phyloP scores from a whole-genome alignment of 129 eudicot genomes.

The Artemisia argyi region DNA sequence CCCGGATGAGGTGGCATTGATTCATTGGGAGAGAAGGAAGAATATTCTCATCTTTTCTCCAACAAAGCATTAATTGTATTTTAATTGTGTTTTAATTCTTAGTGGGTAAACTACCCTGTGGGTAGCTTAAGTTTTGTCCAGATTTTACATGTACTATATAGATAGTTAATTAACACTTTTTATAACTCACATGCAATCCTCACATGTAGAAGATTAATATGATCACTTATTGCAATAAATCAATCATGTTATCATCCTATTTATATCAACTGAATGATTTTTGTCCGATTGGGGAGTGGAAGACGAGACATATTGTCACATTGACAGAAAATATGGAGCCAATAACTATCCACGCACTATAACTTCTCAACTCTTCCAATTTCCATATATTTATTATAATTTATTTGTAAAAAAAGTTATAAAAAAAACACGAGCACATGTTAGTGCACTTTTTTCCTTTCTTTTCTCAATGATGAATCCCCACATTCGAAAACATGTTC shows the following conservation, averaged over 20 bases:
- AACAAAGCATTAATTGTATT: no score
- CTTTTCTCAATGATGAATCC: conserved; percentile 2
- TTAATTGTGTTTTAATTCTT: no score
- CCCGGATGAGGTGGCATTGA: no score
- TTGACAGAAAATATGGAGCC: conserved; percentile 9
- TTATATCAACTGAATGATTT: background rate
- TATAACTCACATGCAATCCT: no score
- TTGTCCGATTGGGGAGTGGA: background rate
- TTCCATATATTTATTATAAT: background rate
- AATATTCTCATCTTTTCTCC: no score
- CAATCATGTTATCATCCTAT: conserved; percentile 1
- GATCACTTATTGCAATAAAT: conserved; percentile 2
- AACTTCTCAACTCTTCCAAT: background rate
- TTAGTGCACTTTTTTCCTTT: conserved; percentile 1
- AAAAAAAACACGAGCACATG: conserved; percentile 1
- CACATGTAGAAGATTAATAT: background rate
- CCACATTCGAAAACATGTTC: conserved; percentile 7
- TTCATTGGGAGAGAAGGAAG: no score
- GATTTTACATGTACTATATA: no score
- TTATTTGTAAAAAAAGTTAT: background rate
- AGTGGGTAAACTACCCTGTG: no score
- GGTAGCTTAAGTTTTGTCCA: no score
- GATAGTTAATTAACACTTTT: no score
- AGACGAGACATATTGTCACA: conserved; percentile 4
- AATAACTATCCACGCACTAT: conserved; percentile 18